Conservation (phyloP, 2,329 filamentous ascomycete species). For the Xylaria sp. region DNA sequence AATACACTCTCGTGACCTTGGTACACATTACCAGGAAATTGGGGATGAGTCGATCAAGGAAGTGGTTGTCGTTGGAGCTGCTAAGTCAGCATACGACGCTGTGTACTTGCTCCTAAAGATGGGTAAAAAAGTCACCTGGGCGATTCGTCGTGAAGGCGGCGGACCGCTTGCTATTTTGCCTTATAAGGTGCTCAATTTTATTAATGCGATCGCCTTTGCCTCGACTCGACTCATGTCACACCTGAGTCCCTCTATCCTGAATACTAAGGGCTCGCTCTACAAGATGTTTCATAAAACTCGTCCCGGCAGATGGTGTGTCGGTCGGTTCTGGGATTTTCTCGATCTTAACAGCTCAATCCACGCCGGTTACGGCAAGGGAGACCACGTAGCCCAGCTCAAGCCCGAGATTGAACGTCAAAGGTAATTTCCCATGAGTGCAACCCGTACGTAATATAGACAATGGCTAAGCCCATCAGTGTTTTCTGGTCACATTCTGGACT, state of each 20-base stretch:
- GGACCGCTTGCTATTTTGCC: slow-evolving; percentile 43
- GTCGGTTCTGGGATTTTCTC: slow-evolving; percentile 42
- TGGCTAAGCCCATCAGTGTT: slow-evolving; percentile 36
- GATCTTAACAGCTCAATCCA: slow-evolving; percentile 39
- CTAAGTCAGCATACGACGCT: slow-evolving; percentile 47
- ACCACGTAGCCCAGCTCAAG: slow-evolving; percentile 41
- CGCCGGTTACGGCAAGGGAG: slow-evolving; percentile 41
- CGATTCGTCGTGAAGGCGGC: slow-evolving; percentile 44
- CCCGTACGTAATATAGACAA: neutral
- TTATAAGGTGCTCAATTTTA: slow-evolving; percentile 38
- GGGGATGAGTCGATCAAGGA: slow-evolving; percentile 30
- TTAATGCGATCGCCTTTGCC: slow-evolving; percentile 42
- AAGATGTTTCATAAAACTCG: slow-evolving; percentile 37
- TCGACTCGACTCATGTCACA: slow-evolving; percentile 43
- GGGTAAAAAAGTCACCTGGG: slow-evolving; percentile 46
- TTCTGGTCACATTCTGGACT: slow-evolving; percentile 45
- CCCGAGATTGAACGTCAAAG: slow-evolving; percentile 44
- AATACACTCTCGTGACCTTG: slow-evolving; percentile 44
- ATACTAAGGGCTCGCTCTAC: slow-evolving; percentile 38
- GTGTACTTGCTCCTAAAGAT: slow-evolving; percentile 44
- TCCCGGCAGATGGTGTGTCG: slow-evolving; percentile 39
- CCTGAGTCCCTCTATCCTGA: slow-evolving; percentile 43
- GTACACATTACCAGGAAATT: slow-evolving; percentile 37
- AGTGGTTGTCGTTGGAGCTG: slow-evolving; percentile 43
- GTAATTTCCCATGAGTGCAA: slow-evolving; percentile 25